Base-by-base conservation (phyloP, 2,329 filamentous ascomycete genomes). In the Alternaria arborescens region DNA sequence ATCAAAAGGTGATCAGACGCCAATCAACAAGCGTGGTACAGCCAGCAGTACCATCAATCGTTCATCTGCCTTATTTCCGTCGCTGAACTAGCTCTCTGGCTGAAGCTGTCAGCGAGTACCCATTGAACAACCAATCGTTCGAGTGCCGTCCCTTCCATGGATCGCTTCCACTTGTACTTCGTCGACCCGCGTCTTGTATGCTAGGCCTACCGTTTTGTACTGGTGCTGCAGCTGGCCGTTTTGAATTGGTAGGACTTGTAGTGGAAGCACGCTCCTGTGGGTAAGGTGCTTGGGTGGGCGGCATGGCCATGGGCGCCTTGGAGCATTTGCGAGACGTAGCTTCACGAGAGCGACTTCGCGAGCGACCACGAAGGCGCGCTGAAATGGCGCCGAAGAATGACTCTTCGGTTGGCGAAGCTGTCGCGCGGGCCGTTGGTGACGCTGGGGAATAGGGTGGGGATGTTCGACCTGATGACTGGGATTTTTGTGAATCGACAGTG, bases 111-210 rank as follows among this genome's bases (percentile, higher is more conserved):
- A 78, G 73, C 16, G 76, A 78, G 59, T 75, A 78, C 41, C 73
- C 76, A 42, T 72, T 72, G 57, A 79, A 79, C 5, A 79, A 66
- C 77, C 77, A 79, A 8, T 74, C 72, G 55, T 79, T 79, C 24
- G 77, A 76, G 61, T 79, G 77, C 8, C 77, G 71, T 52, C 76
- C 76, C 10, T 69, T 66, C 76, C 76, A 78, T 57, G 71, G 69
- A 58, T 78, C 73, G 60, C 75, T 78, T 47, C 70, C 71, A 48
- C 64, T 66, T 5, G 74, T 76, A 62, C 71, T 72, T 28, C 70
- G 62, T 50, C 77, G 65, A 12, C 66, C 60, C 5, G 67, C 44
- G 12, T 60, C 57, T n/a, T 73, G 68, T 11, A 74, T 55, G 52
- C 67, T 70, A 5, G 74, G 71, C 55, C 72, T 64, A 22, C 54